phyloP scores from a whole-genome alignment of 352 stramenopile genomes.

The Peronospora tabacina region DNA sequence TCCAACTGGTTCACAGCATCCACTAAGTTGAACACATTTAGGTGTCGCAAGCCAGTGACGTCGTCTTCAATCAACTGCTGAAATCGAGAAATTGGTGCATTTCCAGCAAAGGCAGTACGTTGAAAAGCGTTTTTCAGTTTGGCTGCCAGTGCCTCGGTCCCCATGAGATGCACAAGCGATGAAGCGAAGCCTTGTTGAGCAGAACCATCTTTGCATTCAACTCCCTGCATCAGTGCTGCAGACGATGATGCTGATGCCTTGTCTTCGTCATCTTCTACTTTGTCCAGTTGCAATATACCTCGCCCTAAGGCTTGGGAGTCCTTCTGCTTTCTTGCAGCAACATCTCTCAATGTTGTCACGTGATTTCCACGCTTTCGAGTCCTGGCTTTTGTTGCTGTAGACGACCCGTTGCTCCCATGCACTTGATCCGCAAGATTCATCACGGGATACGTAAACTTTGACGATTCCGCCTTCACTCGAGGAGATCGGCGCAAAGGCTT shows the following conservation, averaged over 20 bases:
- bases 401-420: background rate
- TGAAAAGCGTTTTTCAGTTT: constrained; percentile 27
- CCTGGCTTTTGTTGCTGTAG: background rate
- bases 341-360: constrained; percentile 7
- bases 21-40: constrained; percentile 24
- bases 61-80: constrained; percentile 26
- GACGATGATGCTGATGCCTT: background rate
- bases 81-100: constrained; percentile 29
- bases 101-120: constrained; percentile 7
- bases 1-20: constrained; percentile 16
- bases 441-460: constrained; percentile 2
- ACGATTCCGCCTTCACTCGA: constrained; percentile 10
- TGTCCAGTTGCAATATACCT: background rate
- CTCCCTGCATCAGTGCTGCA: background rate
- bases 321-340: constrained; percentile 11
- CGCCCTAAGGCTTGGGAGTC: constrained; percentile 3
- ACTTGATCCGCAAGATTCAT: background rate
- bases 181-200: background rate
- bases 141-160: constrained; percentile 16
- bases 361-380: constrained; percentile 16
- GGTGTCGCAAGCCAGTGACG: constrained; percentile 18
- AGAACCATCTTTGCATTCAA: constrained; percentile 5
- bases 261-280: constrained; percentile 1
- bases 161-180: constrained; percentile 26
- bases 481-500: constrained; percentile 13